Percentiles rank a stretch among this genome's conserved stretches.
phyloP scores from a whole-genome alignment of 1,139 yeast species.

The Candida tunisiensis region DNA sequence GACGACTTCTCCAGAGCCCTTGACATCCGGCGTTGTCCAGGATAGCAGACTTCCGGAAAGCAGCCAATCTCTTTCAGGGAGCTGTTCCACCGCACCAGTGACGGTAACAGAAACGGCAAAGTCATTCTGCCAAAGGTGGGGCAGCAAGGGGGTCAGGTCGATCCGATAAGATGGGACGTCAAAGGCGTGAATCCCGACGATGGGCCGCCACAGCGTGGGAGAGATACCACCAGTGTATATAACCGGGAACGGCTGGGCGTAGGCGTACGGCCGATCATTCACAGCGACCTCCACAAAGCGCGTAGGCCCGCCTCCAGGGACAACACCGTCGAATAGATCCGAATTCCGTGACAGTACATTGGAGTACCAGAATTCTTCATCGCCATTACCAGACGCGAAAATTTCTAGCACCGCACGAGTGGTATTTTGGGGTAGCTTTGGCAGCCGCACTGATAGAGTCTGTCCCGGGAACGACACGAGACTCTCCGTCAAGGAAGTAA shows the following conservation, averaged over 20 bases:
- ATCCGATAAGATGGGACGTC: constrained; percentile 50
- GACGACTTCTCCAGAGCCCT: constrained; percentile 11
- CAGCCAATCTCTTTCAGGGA: constrained; percentile 50
- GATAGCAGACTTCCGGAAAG: constrained; percentile 46
- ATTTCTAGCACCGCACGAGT: constrained; percentile 41
- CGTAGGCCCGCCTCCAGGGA: constrained; percentile 31
- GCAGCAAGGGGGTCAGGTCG: constrained; percentile 53
- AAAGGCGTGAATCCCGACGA: constrained; percentile 56
- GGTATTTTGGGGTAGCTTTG: constrained; percentile 26
- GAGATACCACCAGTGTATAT: constrained; percentile 67
- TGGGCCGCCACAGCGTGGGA: constrained; percentile 66
- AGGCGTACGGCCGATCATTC: constrained; percentile 17
- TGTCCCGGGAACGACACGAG: not conserved
- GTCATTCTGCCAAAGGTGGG: constrained; percentile 35
- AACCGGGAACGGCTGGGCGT: constrained; percentile 25
- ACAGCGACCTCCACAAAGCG: constrained; percentile 20
- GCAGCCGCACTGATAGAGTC: constrained; percentile 1
- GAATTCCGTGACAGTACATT: constrained; percentile 37
- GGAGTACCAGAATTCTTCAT: constrained; percentile 75
- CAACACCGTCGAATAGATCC: constrained; percentile 20
- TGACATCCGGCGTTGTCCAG: constrained; percentile 30
- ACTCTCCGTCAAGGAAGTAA: constrained; percentile 1
- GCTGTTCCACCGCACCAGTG: constrained; percentile 22
- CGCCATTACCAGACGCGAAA: constrained; percentile 58
- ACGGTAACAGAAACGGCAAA: constrained; percentile 39